Base-by-base conservation (phyloP, 306 rosid species). In the Cicer chorassanicum region DNA sequence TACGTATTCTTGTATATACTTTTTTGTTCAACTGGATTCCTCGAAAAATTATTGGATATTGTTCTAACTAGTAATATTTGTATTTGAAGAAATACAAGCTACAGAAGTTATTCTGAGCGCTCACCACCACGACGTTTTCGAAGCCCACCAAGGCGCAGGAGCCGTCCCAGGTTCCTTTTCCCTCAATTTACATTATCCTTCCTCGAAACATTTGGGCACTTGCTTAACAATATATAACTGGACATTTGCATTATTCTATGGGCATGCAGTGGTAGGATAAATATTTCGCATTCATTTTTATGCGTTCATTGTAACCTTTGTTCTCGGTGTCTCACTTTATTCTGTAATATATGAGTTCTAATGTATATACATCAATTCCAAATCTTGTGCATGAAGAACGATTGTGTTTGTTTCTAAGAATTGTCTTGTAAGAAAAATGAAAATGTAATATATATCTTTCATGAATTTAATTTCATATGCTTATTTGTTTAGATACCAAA, bases 111-210 rank as follows among this genome's bases (percentile, higher is more conserved):
- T 73, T 73, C 88, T n/a, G 93, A 81, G 84, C 82, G 82, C 70
- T 85, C 91, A 24, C 93, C 92, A 59, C 91, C 68, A 60, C 84
- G 93, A 56, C 97, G 84, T 14, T 68, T 73, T 51, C 87, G 79
- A 65, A 90, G 93, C 74, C 96, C 98, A 19, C 91, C 91, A 10
- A 70, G 91, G 82, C 89, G 89, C 66, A 65, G 91, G 79, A 86
- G 81, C 76, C 92, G 88, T 74, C 88, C 92, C 45, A 95, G 99
- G 99, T 92, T 81, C 78, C 38, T 54, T 61, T 73, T 74, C 24
- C 60, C 77, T 68, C 51, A 13, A 34, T 60, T 36, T 60, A 34
- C 19, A 60, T 60, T n/a, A 13, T 60, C 59, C 57, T 43, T 41
- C 70, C 44, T 13, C 14, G 57, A 40, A 60, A 24, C 60, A 48